Conservation (phyloP, 768 basidiomycete genomes). For the Tulasnella sp. region DNA sequence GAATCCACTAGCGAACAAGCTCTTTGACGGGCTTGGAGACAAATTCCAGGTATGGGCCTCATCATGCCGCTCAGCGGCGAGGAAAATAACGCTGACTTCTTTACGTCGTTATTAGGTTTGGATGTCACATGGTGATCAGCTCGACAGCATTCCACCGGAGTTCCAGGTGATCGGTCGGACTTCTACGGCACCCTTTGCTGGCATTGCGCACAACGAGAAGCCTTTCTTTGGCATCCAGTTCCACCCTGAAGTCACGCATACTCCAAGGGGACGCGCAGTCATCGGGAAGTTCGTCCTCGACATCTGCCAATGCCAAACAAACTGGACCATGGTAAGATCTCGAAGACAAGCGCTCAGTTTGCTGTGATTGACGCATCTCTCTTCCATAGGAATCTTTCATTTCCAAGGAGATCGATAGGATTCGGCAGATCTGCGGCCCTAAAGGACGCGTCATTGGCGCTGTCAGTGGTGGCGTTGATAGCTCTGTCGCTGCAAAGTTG, state of each 20-base stretch:
- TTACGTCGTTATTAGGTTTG: constrained; percentile 63
- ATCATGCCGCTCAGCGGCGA: constrained; percentile 4
- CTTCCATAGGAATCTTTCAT: constrained; percentile 84
- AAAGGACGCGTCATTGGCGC: constrained; percentile 97
- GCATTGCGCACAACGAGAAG: constrained; percentile 84
- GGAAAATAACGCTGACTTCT: not conserved
- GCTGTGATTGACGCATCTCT: constrained; percentile 20
- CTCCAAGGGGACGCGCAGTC: constrained; percentile 81
- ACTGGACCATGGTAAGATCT: constrained; percentile 86
- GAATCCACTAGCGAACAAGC: constrained; percentile 54
- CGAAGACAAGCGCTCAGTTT: not conserved
- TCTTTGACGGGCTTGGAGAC: constrained; percentile 84
- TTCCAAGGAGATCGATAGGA: constrained; percentile 90
- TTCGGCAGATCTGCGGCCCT: constrained; percentile 88
- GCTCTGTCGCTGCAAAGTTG: constrained; percentile 95
- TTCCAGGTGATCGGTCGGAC: constrained; percentile 90
- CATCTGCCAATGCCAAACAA: constrained; percentile 73
- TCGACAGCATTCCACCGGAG: constrained; percentile 70
- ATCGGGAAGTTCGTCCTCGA: constrained; percentile 78
- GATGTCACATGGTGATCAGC: constrained; percentile 99
- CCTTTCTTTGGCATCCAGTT: constrained; percentile 96
- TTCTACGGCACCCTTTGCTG: constrained; percentile 82
- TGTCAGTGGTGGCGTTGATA: constrained; percentile 96
- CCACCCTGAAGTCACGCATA: constrained; percentile 98
- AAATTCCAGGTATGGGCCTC: constrained; percentile 69